Evolutionary conservation across 108 stramenopile species (phyloP), one percentile per base, ranked within the genome.

Genomic region (Bacterosira constricta): DNA sequence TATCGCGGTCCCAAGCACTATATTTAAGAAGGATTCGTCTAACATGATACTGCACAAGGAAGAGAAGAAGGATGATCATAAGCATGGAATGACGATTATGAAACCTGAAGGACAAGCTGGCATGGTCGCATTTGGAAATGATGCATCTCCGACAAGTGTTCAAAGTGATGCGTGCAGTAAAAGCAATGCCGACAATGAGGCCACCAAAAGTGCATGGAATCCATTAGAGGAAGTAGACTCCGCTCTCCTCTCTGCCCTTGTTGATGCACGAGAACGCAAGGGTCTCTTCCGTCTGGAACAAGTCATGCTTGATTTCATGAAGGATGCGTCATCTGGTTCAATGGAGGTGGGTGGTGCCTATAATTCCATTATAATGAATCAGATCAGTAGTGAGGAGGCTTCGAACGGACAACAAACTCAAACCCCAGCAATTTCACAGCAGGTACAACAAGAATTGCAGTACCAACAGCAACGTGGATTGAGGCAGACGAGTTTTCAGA

Each of bases 401-500:
- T 57, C 42, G 17, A 59, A 67, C 53, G 47, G 58, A 30, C n/a
- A n/a, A n/a, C n/a, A n/a, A n/a, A n/a, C n/a, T n/a, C 56, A 62
- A 71, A 35, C 63, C 9, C 38, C 39, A 59, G 30, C 31, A 21
- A 32, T 56, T 17, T 35, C 58, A 13, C 75, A 54, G 27, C 66
- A 47, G 49, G 69, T 39, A 29, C 30, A 79, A 51, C 71, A 66
- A 56, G 77, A 84, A 50, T 18, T 77, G 27, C 57, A 63, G 29
- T 63, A 32, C 21, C 76, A 75, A 37, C 83, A 79, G 21, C 62
- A 66, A 34, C 65, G 66, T 9, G 81, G 67, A 47, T 18, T 70
- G 71, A 38, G 80, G 25, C 87, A 87, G 61, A 91, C 93, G 17
- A 84, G 83, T 45, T 97, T 96, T 72, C 97, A 97, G 62, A 77